Conservation (phyloP, 2,329 filamentous ascomycete species). For the Arthrocladium fulminans region DNA sequence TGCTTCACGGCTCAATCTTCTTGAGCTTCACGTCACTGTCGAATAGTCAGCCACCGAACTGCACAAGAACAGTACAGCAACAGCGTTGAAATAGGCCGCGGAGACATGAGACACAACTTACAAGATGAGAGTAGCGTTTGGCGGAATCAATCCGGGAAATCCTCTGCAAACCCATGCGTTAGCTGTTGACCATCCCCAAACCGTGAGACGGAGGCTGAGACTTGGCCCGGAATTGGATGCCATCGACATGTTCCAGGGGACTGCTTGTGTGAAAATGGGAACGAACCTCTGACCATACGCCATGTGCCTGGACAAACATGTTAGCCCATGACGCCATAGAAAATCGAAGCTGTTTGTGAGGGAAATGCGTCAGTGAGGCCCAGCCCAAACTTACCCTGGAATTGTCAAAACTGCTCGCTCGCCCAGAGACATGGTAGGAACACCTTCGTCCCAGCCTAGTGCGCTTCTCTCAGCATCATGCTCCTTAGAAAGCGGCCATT, state of each 20-base stretch:
- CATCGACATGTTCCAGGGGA: too few relatives aligned
- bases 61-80: neutral
- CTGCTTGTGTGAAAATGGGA: too few relatives aligned
- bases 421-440: constrained; percentile 43
- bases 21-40: constrained; percentile 61
- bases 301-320: constrained; percentile 4
- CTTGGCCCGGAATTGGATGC: too few relatives aligned
- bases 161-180: constrained; percentile 51
- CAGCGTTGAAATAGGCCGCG: neutral
- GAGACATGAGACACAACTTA: constrained; percentile 43
- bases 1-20: constrained; percentile 44
- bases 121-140: constrained; percentile 71
- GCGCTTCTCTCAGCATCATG: neutral
- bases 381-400: constrained; percentile 50
- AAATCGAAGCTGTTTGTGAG: neutral
- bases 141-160: constrained; percentile 68
- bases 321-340: constrained; percentile 7
- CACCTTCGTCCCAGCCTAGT: constrained; percentile 11
- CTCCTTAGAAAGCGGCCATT: neutral
- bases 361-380: neutral
- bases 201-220: too few relatives aligned
- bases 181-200: too few relatives aligned
- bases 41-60: constrained; percentile 1
- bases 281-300: constrained; percentile 4
- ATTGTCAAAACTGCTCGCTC: constrained; percentile 85